Percentiles rank a stretch among this genome's conserved stretches.
These are phyloP conservation scores for Rhodamnia rubescens DNA, from an alignment of 345 rosid species.

Conservation along the genomic window DNA sequence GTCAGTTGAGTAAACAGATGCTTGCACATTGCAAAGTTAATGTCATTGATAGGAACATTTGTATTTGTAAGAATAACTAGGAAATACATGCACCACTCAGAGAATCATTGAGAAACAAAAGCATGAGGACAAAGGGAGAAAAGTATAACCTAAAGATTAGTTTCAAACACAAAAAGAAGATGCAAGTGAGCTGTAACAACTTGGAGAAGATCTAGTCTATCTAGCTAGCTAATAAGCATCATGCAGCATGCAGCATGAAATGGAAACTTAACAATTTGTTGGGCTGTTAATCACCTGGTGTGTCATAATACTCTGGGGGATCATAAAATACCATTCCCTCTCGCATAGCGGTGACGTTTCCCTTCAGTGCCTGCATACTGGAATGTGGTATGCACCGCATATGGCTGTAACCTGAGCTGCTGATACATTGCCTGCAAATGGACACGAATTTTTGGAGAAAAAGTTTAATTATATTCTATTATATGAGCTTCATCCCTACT, in stretches of 20 bases:
- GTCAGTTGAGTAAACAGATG: neutral
- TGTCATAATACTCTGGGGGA: slow-evolving; percentile 80
- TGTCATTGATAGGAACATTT: neutral
- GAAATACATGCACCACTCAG: neutral
- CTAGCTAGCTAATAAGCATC: neutral
- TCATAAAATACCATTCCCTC: slow-evolving; percentile 88
- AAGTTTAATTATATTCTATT: neutral
- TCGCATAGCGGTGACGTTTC: slow-evolving; percentile 88
- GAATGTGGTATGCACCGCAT: slow-evolving; percentile 93
- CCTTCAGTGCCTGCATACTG: slow-evolving; percentile 98
- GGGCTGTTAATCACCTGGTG: slow-evolving; percentile 44
- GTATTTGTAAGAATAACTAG: neutral
- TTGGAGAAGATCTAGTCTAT: neutral
- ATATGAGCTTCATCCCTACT: neutral
- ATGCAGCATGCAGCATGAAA: neutral
- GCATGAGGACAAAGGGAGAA: neutral
- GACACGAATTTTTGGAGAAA: neutral
- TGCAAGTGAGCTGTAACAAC: neutral
- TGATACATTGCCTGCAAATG: slow-evolving; percentile 68
- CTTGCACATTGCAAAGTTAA: neutral
- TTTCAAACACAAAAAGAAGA: neutral
- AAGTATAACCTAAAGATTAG: neutral
- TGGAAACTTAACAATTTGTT: neutral
- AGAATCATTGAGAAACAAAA: neutral
- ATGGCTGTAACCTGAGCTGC: slow-evolving; percentile 84